Evolutionary conservation across 495 filamentous ascomycete genomes (phyloP), one percentile per base, ranked within the genome.

Genomic region (Annulohypoxylon maeteangense): DNA sequence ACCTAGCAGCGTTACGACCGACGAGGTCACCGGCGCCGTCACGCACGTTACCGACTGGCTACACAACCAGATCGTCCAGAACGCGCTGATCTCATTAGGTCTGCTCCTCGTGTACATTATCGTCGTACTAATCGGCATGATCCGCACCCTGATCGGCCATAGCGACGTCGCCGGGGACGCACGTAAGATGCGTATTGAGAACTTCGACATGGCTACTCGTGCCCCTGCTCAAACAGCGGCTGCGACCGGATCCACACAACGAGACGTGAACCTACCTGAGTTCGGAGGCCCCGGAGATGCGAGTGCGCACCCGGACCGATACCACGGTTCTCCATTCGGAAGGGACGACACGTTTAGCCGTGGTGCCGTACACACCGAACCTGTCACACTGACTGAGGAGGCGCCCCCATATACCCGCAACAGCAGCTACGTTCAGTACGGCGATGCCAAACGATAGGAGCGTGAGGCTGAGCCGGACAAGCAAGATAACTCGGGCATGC

Each of bases 21-120:
- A 97, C 81, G 90, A 93, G 71, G 91, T 99, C 76, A 93, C 90
- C 0, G 87, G 85, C 62, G 91, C 94, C 18, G 85, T 98, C 56
- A 71, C 79, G 14, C 83, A 88, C 54, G 87, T 97, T 50, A 85
- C 87, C 32, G 79, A 81, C 60, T 86, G 87, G 65, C 82, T 98
- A 47, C 80, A 84, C 61, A 81, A 84, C 31, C 86, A 84, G 62
- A 90, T 98, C 60, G 82, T 85, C 38, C 86, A 87, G 29, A 92
- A 97, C 78, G 89, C 92, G 1, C 85, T 94, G 61, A 93, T 98
- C 71, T 90, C 93, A 5, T 81, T 85, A 0, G 86, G 79, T 48
- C 78, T 99, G 25, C 78, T 97, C 1, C 78, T 89, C 0, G 76
- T 94, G 2, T 99, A 93, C 87, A 68, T 97, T 47, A 65, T 97